Evolutionary conservation across 768 basidiomycete species (phyloP).

Genomic region (Kwoniella mangroviensis): DNA sequence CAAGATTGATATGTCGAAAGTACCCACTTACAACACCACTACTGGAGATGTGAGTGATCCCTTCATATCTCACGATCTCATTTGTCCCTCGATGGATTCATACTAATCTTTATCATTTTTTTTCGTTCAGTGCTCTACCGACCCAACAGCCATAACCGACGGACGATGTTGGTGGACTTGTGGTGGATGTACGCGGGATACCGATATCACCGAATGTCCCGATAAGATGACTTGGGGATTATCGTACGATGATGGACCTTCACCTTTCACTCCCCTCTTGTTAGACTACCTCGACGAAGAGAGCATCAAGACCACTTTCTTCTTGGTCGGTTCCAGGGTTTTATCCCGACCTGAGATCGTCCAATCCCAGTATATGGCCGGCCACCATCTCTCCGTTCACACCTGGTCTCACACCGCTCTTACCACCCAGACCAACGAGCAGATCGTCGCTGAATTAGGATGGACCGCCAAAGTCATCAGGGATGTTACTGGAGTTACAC

Average conservation of each 20-base stretch:
- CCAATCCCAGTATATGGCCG: conserved; percentile 74
- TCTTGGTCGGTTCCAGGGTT: conserved; percentile 82
- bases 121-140: conserved; percentile 66
- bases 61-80: not conserved
- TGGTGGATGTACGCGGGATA: conserved; percentile 68
- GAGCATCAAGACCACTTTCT: conserved; percentile 80
- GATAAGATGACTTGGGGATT: conserved; percentile 66
- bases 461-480: conserved; percentile 86
- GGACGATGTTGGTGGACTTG: conserved; percentile 81
- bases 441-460: conserved; percentile 84
- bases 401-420: conserved; percentile 83
- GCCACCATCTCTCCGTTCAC: conserved; percentile 84
- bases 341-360: conserved; percentile 72
- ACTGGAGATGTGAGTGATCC: conserved; percentile 36
- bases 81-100: not conserved
- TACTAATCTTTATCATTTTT: not conserved
- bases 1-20: conserved; percentile 36
- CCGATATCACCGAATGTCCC: conserved; percentile 78
- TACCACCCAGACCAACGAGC: conserved; percentile 75
- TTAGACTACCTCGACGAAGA: conserved; percentile 70
- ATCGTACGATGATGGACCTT: conserved; percentile 72
- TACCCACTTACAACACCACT: conserved; percentile 44
- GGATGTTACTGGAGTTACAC: conserved; percentile 73
- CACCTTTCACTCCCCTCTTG: conserved; percentile 74
- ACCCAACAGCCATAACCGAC: conserved; percentile 65